Evolutionary conservation across 805 yeast species (phyloP), one percentile per base, ranked within the genome.

Genomic region (Teunomyces panamensis): DNA sequence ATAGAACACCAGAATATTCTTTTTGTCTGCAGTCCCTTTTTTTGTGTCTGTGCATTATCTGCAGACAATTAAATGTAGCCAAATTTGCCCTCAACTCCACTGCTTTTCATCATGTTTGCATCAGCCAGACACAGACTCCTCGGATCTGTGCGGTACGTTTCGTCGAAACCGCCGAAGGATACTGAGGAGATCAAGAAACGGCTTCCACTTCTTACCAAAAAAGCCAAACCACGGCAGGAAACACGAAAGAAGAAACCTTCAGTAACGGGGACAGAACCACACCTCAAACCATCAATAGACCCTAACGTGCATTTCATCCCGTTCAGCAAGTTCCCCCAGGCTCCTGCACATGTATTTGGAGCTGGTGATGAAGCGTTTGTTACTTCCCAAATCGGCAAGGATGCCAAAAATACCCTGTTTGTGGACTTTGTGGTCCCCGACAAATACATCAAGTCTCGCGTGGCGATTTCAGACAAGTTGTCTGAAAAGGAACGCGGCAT

Each of bases 251-350:
- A 30, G 47, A 36, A 36, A 29, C 32, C 32, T 34, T 32, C 5
- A 9, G 29, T 26, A 11, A 14, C 17, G 0, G 28, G 7, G 13
- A 11, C 41, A 6, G 41, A 37, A 37, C 28, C 29, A 6, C 41
- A 20, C 47, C 36, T 30, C 45, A 30, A 37, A 49, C 24, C 30
- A 32, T 28, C 42, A 47, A 36, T 37, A 39, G 45, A n/a, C 17
- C 32, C 42, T 34, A 42, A 27, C 35, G 33, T 30, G 32, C 42
- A 57, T 28, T 67, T 56, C 48, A 52, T 70, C 16, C 60, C 72
- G 1, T 63, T 67, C 28, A 53, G 57, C 45, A 54, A 64, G 42
- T 68, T 70, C 47, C 75, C 75, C 16, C 59, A 55, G 51, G 56
- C 64, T 39, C 62, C 71, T 32, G 51, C 55, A 28, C 39, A 45